phyloP scores from a whole-genome alignment of 371 early-diverging fungal species.

The Circinella umbellata region DNA sequence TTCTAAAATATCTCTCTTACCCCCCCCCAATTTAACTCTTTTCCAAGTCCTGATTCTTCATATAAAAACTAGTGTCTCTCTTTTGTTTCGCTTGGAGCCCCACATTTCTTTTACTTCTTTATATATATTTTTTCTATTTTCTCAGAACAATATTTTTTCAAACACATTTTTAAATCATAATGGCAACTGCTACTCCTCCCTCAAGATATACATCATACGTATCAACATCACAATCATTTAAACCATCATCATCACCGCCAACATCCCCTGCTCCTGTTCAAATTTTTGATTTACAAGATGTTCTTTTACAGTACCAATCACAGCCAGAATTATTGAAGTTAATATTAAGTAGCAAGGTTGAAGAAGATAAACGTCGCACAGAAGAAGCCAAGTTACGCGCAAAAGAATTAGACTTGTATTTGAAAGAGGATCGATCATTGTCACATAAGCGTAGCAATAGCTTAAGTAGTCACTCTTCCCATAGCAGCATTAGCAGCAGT shows the following conservation, averaged over 20 bases:
- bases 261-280: background rate
- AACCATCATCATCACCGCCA: background rate
- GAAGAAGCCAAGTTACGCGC: constrained; percentile 62
- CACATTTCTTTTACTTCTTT: background rate
- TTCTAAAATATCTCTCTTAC: background rate
- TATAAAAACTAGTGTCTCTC: constrained; percentile 1
- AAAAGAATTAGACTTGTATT: constrained; percentile 51
- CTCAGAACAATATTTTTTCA: background rate
- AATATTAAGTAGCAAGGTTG: constrained; percentile 61
- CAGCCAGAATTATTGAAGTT: constrained; percentile 61
- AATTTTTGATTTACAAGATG: constrained; percentile 27
- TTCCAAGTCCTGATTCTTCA: background rate
- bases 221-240: background rate
- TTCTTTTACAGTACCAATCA: constrained; percentile 49
- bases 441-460: constrained; percentile 19
- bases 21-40: background rate
- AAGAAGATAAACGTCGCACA: constrained; percentile 65
- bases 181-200: background rate
- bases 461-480: constrained; percentile 6
- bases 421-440: background rate
- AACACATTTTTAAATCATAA: background rate
- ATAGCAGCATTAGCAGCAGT: background rate
- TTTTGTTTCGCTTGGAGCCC: constrained; percentile 6
- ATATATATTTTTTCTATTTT: background rate
- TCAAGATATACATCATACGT: background rate